Percentiles rank a stretch among this genome's conserved stretches.
phyloP scores from a whole-genome alignment of 2,329 filamentous ascomycete genomes.

The Ophioceras dolichostomum region DNA sequence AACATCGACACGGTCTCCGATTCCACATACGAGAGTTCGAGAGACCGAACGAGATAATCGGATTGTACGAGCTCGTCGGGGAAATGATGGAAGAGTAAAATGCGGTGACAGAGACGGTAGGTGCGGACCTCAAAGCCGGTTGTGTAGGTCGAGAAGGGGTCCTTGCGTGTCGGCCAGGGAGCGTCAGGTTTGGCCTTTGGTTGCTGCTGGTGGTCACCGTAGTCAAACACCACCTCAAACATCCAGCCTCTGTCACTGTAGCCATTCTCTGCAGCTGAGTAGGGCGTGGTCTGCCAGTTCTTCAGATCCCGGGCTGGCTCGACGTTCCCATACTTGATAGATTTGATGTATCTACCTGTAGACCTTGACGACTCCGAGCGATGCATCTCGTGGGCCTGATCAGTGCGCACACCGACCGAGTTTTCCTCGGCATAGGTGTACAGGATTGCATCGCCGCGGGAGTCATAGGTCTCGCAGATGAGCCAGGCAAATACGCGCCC shows the following conservation, averaged over 20 bases:
- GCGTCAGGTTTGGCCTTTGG: too few relatives aligned
- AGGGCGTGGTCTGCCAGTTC: background rate
- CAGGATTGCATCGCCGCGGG: slow-evolving; percentile 10
- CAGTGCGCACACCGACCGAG: slow-evolving; percentile 1
- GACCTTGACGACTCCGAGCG: background rate
- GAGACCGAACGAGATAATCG: slow-evolving; percentile 11
- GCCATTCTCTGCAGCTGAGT: too few relatives aligned
- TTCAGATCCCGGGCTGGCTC: background rate
- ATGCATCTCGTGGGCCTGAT: background rate
- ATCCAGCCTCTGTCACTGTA: slow-evolving; percentile 14
- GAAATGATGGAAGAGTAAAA: slow-evolving; percentile 23
- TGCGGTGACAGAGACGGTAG: slow-evolving; percentile 15
- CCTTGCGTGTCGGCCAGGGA: slow-evolving; percentile 11
- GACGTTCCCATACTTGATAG: slow-evolving; percentile 11
- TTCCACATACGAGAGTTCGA: slow-evolving; percentile 5
- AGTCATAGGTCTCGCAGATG: slow-evolving; percentile 8
- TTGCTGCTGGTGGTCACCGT: slow-evolving; percentile 18
- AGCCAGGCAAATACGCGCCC: slow-evolving; percentile 14
- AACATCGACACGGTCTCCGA: background rate
- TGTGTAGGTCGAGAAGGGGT: slow-evolving; percentile 16
- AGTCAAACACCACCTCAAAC: slow-evolving; percentile 21
- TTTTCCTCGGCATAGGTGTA: slow-evolving; percentile 10
- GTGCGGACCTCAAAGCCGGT: slow-evolving; percentile 18
- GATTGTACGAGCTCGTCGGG: slow-evolving; percentile 7
- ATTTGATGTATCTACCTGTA: slow-evolving; percentile 8